A percentile compares a stretch with the other conserved stretches of the same genome.
These are phyloP conservation scores for Globisporangium rhizosaccharum DNA, from an alignment of 352 stramenopile genomes.

Conservation along the genomic window DNA sequence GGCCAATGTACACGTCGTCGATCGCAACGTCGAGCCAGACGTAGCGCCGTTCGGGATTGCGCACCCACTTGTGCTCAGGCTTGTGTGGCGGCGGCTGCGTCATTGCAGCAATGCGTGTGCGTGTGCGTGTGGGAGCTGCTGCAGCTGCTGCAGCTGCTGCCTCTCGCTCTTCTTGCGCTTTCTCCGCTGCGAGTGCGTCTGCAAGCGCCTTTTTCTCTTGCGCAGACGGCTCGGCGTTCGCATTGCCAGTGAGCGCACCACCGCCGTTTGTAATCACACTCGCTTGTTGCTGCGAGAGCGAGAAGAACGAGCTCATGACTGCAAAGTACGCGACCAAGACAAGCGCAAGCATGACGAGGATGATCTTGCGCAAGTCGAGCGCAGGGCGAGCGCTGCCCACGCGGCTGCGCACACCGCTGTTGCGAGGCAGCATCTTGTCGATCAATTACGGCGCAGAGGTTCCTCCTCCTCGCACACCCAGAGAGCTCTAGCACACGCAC, in stretches of 20 bases:
- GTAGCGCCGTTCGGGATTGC: slow-evolving; percentile 71
- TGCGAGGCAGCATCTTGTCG: slow-evolving; percentile 30
- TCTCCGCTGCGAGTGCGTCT: slow-evolving; percentile 10
- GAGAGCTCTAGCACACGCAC: too few species aligned
- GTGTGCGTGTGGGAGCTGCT: too few species aligned
- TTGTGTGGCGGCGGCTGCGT: not conserved
- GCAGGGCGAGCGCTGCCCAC: not conserved
- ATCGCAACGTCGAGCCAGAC: slow-evolving; percentile 85
- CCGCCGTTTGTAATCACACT: slow-evolving; percentile 1
- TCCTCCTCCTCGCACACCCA: too few species aligned
- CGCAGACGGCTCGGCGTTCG: slow-evolving; percentile 7
- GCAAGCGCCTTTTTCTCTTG: slow-evolving; percentile 11
- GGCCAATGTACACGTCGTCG: slow-evolving; percentile 60
- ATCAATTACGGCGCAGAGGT: too few species aligned
- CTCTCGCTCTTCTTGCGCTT: slow-evolving; percentile 2
- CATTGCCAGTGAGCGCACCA: slow-evolving; percentile 1
- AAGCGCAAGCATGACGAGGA: slow-evolving; percentile 45
- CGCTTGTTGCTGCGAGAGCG: slow-evolving; percentile 18
- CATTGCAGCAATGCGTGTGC: not conserved
- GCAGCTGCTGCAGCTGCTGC: not conserved
- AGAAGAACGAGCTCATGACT: slow-evolving; percentile 63
- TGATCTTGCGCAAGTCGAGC: slow-evolving; percentile 45
- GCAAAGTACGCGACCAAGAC: slow-evolving; percentile 65
- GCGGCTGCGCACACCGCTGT: slow-evolving; percentile 5
- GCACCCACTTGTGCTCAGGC: slow-evolving; percentile 28